Conservation (phyloP, 2,329 filamentous ascomycete species). For the Pseudovirgaria hyperparasitica region DNA sequence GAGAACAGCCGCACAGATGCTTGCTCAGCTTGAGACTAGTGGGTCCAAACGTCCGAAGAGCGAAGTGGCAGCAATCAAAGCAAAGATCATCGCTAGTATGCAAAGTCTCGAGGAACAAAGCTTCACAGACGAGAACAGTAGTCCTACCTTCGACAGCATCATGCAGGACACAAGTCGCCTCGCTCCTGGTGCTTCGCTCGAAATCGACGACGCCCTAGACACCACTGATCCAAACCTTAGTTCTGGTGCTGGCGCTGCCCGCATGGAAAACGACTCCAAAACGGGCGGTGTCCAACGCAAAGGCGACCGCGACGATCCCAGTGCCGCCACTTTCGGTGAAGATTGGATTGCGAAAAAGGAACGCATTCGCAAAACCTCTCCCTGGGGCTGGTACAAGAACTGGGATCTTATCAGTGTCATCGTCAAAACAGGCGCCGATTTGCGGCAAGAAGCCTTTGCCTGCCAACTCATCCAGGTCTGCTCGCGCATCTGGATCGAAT, state of each 20-base stretch:
- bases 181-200: conserved; percentile 33
- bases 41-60: conserved; percentile 67
- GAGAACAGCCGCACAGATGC: conserved; percentile 77
- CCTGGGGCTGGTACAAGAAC: conserved; percentile 81
- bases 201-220: conserved; percentile 41
- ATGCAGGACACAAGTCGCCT: conserved; percentile 57
- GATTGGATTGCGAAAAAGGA: conserved; percentile 78
- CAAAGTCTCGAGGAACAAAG: conserved; percentile 76
- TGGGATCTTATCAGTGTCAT: conserved; percentile 83
- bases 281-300: conserved; percentile 71
- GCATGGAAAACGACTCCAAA: conserved; percentile 85
- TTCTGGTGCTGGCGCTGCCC: conserved; percentile 60
- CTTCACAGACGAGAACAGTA: conserved; percentile 56
- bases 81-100: conserved; percentile 85
- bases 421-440: conserved; percentile 72
- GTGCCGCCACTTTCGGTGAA: conserved; percentile 75
- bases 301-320: conserved; percentile 73
- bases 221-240: conserved; percentile 38
- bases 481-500: conserved; percentile 69
- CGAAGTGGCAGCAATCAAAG: conserved; percentile 71
- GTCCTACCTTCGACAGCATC: conserved; percentile 69
- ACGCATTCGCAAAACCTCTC: conserved; percentile 69
- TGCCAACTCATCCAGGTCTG: conserved; percentile 75
- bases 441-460: conserved; percentile 75
- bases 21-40: conserved; percentile 69